Evolutionary conservation across 495 filamentous ascomycete genomes (phyloP), one percentile per base, ranked within the genome.

Genomic region (Tirmania nivea): DNA sequence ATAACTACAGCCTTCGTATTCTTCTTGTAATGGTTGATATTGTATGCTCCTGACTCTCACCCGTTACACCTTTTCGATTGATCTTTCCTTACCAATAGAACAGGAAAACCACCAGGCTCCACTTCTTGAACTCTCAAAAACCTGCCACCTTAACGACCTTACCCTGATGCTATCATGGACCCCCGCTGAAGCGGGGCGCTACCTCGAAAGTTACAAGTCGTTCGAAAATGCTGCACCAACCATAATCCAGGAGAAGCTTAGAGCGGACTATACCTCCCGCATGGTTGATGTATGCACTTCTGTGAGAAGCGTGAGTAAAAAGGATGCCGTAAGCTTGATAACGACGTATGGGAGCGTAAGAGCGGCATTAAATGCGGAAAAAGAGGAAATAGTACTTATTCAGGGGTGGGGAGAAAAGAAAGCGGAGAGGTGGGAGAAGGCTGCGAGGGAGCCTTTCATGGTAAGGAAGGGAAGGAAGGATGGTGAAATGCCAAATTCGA

Each of bases 361-460:
- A 60, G 80, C 81, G 21, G 90, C 89, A 0, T 69, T 96, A 35
- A 96, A 95, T 69, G 88, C 85, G 12, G 72, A 77, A 11, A 79
- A 83, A 1, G 92, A 99, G 60, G 82, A 92, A 66, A 71, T 96
- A 48, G 73, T 77, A 31, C 65, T 83, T 45, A 77, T 99, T 31
- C 74, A 80, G 7, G 90, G 90, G 10, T 96, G 88, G 88, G 90
- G 90, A 16, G 84, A 93, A 70, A 89, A 82, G 70, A 99, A 96
- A 66, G 85, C 94, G 8, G 77, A 79, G 61, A 73, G 74, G 52
- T 96, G 89, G 86, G 82, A 76, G 61, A 73, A 67, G 51, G 79
- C 79, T 4, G 85, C 95, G 8, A 71, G 84, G 51, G 86, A 92
- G 68, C 83, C 82, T 8, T 95, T 95, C 59, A 68, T 84, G 56